phyloP scores from a whole-genome alignment of 257 asterid genomes.

The Solanum chiquidenum region DNA sequence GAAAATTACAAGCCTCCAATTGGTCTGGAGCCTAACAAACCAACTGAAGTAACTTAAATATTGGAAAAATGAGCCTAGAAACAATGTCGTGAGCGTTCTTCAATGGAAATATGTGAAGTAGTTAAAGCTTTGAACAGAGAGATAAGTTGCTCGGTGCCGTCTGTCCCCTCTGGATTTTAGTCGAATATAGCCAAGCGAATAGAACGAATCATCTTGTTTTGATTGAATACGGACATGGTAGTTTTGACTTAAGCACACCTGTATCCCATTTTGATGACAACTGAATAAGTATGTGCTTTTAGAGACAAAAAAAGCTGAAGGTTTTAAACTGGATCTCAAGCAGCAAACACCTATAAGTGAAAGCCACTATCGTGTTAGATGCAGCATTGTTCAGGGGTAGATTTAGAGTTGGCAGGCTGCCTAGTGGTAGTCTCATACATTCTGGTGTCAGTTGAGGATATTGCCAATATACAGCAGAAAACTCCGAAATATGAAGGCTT shows the following conservation, averaged over 20 bases:
- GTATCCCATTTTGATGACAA: conserved; percentile 58
- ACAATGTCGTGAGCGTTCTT: conserved; percentile 4
- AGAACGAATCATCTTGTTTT: conserved; percentile 43
- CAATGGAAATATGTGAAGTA: conserved; percentile 17
- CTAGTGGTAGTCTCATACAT: conserved; percentile 68
- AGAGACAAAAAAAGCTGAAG: conserved; percentile 32
- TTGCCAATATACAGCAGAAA: conserved; percentile 45
- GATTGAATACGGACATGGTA: conserved; percentile 52
- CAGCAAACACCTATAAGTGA: conserved; percentile 47
- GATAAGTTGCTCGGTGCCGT: conserved; percentile 50
- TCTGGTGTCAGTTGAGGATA: conserved; percentile 62
- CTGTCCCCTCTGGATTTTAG: not conserved
- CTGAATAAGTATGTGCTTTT: conserved; percentile 48
- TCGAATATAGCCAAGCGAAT: not conserved
- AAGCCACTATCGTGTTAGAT: conserved; percentile 53
- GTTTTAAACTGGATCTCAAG: conserved; percentile 56
- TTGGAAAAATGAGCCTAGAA: conserved; percentile 15
- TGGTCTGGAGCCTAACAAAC: conserved; percentile 72
- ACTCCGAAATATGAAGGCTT: conserved; percentile 63
- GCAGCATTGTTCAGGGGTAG: conserved; percentile 88
- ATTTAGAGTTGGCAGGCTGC: conserved; percentile 95
- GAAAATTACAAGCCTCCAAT: conserved; percentile 54
- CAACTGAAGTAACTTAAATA: conserved; percentile 61
- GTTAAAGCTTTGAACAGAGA: conserved; percentile 45
- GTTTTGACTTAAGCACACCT: conserved; percentile 42